phyloP scores from a whole-genome alignment of 116 monocot genomes.

The Papilionanthe hybrid region DNA sequence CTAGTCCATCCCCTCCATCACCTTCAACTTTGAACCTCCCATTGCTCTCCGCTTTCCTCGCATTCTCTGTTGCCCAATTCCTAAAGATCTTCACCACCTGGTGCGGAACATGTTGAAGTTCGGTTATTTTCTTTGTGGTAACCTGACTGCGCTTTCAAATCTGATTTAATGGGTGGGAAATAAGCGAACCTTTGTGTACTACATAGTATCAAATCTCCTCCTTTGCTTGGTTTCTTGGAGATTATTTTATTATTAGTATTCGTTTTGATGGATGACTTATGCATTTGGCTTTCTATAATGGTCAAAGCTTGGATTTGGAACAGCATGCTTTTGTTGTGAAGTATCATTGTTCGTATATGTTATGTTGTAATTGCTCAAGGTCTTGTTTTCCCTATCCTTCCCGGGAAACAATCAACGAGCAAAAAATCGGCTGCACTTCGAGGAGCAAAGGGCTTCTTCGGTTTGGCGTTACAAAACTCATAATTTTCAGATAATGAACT shows the following conservation, averaged over 20 bases:
- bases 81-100: constrained; percentile 72
- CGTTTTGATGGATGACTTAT: neutral
- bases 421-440: neutral
- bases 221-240: constrained; percentile 6
- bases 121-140: neutral
- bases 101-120: constrained; percentile 18
- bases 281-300: neutral
- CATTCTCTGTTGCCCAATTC: constrained; percentile 63
- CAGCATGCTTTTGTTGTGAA: neutral
- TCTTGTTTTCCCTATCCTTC: neutral
- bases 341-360: neutral
- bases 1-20: neutral
- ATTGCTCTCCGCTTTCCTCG: constrained; percentile 47
- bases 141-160: neutral
- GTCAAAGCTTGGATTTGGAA: neutral
- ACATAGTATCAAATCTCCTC: neutral
- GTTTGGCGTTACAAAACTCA: neutral
- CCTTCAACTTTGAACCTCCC: constrained; percentile 40
- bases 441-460: neutral
- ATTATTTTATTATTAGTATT: neutral
- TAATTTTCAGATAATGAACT: neutral
- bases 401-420: neutral
- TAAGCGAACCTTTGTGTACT: neutral
- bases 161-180: constrained; percentile 3
- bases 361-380: neutral